phyloP scores from a whole-genome alignment of 2,329 filamentous ascomycete genomes.

The Neospermospora avenae region DNA sequence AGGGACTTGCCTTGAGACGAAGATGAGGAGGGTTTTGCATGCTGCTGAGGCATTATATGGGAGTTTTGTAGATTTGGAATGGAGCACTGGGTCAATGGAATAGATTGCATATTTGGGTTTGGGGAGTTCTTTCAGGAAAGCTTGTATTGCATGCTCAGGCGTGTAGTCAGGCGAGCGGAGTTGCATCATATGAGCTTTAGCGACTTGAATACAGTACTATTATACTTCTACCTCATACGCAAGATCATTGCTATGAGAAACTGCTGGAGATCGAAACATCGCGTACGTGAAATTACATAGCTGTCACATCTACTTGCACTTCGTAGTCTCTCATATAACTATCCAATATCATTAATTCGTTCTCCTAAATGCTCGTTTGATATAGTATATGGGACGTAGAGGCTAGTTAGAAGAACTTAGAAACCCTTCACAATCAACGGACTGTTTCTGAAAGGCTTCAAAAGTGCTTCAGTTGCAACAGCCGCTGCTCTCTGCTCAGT shows the following conservation, averaged over 20 bases:
- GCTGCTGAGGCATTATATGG: neutral
- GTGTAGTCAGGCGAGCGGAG: neutral
- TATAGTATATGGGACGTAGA: too few species aligned
- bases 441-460: too few species aligned
- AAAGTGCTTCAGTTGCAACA: too few species aligned
- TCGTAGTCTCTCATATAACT: too few species aligned
- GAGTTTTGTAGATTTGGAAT: neutral
- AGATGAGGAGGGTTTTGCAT: neutral
- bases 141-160: neutral
- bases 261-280: neutral
- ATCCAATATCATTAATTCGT: too few species aligned
- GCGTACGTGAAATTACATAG: too few species aligned
- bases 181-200: neutral
- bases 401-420: too few species aligned
- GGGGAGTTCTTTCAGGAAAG: neutral
- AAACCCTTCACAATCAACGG: too few species aligned
- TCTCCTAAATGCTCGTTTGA: too few species aligned
- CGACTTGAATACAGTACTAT: conserved; percentile 3
- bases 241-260: too few species aligned
- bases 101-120: neutral
- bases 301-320: too few species aligned
- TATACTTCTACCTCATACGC: neutral
- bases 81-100: neutral
- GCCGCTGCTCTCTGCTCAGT: too few species aligned
- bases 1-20: conserved; percentile 11